Base-by-base conservation (phyloP, 2,329 filamentous ascomycete genomes). In the Exophiala mesophila region DNA sequence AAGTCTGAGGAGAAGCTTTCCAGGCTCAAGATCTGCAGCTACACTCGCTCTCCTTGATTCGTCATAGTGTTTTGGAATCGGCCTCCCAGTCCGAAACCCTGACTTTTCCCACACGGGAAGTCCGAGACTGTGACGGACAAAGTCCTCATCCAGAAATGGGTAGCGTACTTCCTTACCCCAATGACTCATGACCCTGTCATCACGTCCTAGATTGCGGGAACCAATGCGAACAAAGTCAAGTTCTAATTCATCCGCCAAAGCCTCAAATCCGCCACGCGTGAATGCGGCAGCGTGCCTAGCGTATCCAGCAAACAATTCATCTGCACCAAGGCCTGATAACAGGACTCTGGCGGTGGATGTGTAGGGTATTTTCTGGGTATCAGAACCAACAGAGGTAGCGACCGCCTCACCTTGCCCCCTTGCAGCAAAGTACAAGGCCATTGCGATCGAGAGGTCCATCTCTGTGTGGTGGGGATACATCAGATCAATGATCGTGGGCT, bases 391-490 rank as follows among this genome's bases (percentile, higher is more conserved):
- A 3, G 55, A 41, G 8, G 48, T 12, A 2, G 53, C 42, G 8
- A 48, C 16, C 28, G 72, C 68, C 13, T 62, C 52, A 0, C 83
- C 87, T 37, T 68, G 62, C 1, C 88, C 90, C 28, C 88, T 77
- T 0, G 90, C 82, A 4, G 92, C 88, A 67, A 98, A 98, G 63
- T 96, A 97, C n/a, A 98, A 72, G 0, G 92, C 92, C 55, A 78
- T 83, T 0, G 86, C 85, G 55, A 98, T 98, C 3, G 92, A 98
- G 1, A 98, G 72, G 57, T 98, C 92, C 92, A 98, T 98, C 64
- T 98, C 92, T 0, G 92, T 98, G 54, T 95, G 90, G 64, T 98
- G 92, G 0, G 92, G 92, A 54, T 84, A 74, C 62, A 98, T 96
- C 13, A 98, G 71, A 2, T 78, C 74, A 26, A 89, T 76, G 15